phyloP scores from a whole-genome alignment of 371 early-diverging fungal species.

The Lichtheimia corymbifera region DNA sequence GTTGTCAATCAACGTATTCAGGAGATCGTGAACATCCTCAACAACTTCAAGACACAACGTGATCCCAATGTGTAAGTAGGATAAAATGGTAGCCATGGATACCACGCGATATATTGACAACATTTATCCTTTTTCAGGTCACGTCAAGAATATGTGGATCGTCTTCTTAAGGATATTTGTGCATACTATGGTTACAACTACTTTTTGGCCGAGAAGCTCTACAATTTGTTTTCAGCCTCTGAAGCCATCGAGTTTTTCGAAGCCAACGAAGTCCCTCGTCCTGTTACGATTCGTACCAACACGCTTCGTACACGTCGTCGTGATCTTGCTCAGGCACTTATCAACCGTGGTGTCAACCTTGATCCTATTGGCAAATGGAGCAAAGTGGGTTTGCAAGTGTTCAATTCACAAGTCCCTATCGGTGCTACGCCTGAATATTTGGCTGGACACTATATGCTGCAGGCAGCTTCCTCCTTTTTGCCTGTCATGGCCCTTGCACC shows the following conservation, averaged over 20 bases:
- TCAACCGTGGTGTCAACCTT: conserved; percentile 97
- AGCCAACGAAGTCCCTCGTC: conserved; percentile 98
- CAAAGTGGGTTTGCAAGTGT: conserved; percentile 90
- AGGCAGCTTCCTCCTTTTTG: conserved; percentile 97
- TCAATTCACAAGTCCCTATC: conserved; percentile 89
- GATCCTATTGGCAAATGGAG: conserved; percentile 96
- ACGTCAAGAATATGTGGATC: conserved; percentile 84
- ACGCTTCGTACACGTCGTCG: conserved; percentile 94
- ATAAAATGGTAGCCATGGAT: not conserved
- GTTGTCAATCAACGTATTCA: conserved; percentile 85
- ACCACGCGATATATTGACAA: not conserved
- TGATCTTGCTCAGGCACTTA: conserved; percentile 93
- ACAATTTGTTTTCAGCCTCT: conserved; percentile 86
- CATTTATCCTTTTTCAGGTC: conserved; percentile 37
- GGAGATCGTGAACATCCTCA: conserved; percentile 84
- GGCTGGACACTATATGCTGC: conserved; percentile 99
- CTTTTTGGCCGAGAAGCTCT: conserved; percentile 90
- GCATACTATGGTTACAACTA: conserved; percentile 96
- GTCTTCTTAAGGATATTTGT: conserved; percentile 85
- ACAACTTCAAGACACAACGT: conserved; percentile 84
- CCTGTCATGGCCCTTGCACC: conserved; percentile 98
- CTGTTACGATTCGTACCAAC: conserved; percentile 97
- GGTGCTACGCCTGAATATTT: conserved; percentile 99
- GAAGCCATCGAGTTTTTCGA: conserved; percentile 98
- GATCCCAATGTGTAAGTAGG: conserved; percentile 64